phyloP scores from a whole-genome alignment of 2,329 filamentous ascomycete species.

The Apiospora rasikravindrae region DNA sequence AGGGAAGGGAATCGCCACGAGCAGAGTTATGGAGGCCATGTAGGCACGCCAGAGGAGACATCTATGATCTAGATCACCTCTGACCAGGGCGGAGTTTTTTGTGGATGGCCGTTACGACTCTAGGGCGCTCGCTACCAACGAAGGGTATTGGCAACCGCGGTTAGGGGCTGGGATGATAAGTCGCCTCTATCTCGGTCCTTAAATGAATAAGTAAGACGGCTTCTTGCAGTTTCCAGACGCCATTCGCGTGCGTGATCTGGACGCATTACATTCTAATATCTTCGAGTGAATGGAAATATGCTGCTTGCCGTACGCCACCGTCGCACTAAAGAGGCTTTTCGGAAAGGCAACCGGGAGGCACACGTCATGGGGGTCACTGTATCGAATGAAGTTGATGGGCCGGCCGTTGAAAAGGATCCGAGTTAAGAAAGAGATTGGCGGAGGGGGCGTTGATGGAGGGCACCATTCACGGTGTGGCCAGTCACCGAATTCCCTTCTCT shows the following conservation, averaged over 20 bases:
- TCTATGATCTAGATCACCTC: slow-evolving; percentile 1
- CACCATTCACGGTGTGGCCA: slow-evolving; percentile 13
- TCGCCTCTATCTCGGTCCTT: slow-evolving; percentile 3
- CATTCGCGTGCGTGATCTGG: slow-evolving; percentile 4
- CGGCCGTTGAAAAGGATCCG: slow-evolving; percentile 13
- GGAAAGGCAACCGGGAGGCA: slow-evolving; percentile 12
- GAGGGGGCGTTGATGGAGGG: not conserved
- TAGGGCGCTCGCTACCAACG: not conserved
- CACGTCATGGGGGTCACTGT: slow-evolving; percentile 5
- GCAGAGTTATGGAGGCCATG: not conserved
- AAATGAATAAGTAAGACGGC: not conserved
- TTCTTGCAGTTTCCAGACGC: not conserved
- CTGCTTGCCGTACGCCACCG: slow-evolving; percentile 6
- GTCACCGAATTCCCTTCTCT: not conserved
- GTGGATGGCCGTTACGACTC: not conserved
- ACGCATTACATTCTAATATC: not conserved
- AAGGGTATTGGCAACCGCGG: not conserved
- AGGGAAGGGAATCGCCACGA: not conserved
- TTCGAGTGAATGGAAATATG: slow-evolving; percentile 3
- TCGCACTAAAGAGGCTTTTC: slow-evolving; percentile 13
- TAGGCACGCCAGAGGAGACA: not conserved
- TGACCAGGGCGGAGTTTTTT: slow-evolving; percentile 4
- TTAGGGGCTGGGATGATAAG: not conserved
- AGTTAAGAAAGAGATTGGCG: slow-evolving; percentile 2
- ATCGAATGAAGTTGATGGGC: not conserved